A percentile compares a stretch with the other conserved stretches of the same genome.
phyloP scores from a whole-genome alignment of 1,284 basidiomycete species.

The Athelia sp. region DNA sequence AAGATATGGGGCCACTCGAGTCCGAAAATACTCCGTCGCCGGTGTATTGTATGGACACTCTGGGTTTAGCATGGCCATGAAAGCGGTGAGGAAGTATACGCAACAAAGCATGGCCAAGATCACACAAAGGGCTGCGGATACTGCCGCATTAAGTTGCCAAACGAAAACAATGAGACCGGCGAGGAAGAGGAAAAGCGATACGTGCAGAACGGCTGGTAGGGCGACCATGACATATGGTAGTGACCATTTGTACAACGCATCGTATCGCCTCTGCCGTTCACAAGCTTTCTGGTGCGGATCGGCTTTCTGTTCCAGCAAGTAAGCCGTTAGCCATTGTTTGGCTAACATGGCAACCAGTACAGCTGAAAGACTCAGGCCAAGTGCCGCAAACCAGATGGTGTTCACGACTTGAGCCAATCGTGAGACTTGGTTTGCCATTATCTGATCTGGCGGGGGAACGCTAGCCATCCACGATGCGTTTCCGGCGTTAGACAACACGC shows the following conservation, averaged over 20 bases:
- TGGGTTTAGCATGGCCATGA: background rate
- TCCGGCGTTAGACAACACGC: background rate
- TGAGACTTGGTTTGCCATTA: background rate
- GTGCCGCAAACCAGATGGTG: conserved; percentile 7
- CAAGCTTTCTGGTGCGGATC: background rate
- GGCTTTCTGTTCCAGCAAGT: background rate
- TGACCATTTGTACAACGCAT: conserved; percentile 5
- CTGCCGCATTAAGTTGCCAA: background rate
- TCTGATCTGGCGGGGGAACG: background rate
- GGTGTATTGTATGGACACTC: background rate
- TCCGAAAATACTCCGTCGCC: background rate
- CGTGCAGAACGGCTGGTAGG: conserved; percentile 6
- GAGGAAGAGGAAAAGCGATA: conserved; percentile 8
- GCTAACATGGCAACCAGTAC: conserved; percentile 8
- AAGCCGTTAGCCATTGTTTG: conserved; percentile 9
- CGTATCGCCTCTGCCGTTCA: conserved; percentile 5
- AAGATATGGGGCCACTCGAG: background rate
- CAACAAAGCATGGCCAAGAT: background rate
- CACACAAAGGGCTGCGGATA: background rate
- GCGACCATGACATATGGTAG: conserved; percentile 4
- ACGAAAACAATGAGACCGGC: conserved; percentile 3
- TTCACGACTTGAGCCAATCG: background rate
- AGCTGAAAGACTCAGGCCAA: conserved; percentile 4
- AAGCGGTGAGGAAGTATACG: background rate
- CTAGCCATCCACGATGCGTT: background rate